Evolutionary conservation across 2,329 filamentous ascomycete genomes (phyloP).

Genomic region (Leptographium procerum): DNA sequence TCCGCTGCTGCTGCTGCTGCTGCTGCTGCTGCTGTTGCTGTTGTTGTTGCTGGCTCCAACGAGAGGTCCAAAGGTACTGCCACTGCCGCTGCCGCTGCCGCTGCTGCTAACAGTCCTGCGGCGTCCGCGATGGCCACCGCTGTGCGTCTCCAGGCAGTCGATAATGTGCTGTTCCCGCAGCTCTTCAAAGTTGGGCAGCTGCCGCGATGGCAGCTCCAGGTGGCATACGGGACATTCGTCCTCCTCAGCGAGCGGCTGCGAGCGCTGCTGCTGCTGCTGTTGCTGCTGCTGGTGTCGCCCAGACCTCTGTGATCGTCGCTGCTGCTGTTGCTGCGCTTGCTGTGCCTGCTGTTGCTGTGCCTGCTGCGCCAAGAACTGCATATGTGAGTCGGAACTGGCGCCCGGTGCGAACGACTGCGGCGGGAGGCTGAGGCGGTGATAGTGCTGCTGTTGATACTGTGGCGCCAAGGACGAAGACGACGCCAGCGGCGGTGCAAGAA

Average conservation of each 20-base stretch:
- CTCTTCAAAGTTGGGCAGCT: conserved; percentile 39
- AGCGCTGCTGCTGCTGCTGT: not conserved
- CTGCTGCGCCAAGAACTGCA: not conserved
- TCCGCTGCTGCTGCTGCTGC: not conserved
- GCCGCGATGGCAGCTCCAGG: conserved; percentile 51
- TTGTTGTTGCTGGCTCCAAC: conserved; percentile 11
- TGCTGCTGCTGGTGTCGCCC: not conserved
- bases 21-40: conserved; percentile 11
- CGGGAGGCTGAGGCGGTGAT: conserved; percentile 16
- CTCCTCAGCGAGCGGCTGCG: conserved; percentile 47
- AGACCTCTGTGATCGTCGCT: not conserved
- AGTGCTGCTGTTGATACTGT: conserved; percentile 2
- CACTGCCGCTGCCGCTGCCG: conserved; percentile 9
- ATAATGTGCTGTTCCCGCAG: conserved; percentile 48
- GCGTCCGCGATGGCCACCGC: conserved; percentile 13
- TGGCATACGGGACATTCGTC: conserved; percentile 74
- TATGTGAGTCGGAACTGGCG: not conserved
- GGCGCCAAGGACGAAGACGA: conserved; percentile 11
- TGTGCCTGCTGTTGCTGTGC: not conserved
- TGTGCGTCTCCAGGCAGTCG: conserved; percentile 44
- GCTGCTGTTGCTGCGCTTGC: not conserved
- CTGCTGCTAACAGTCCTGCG: not conserved
- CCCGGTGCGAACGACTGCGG: conserved; percentile 18
- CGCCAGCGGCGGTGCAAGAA: not conserved
- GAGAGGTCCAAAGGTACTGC: conserved; percentile 5